Evolutionary conservation across 2,329 filamentous ascomycete genomes (phyloP).

Genomic region (Fusarium gaditjirri): DNA sequence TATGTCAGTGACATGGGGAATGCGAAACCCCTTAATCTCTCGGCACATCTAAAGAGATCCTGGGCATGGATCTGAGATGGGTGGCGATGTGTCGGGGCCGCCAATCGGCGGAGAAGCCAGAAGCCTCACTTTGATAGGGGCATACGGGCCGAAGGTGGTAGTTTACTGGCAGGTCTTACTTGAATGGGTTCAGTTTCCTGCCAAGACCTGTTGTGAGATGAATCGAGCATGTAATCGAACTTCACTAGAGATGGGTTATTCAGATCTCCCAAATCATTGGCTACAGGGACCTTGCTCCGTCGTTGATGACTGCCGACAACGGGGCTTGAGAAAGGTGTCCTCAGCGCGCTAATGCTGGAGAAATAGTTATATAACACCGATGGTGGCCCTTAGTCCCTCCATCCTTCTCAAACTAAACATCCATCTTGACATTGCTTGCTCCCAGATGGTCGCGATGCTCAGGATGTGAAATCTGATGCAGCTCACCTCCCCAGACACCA

Average conservation of each 20-base stretch:
- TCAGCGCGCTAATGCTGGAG: neutral
- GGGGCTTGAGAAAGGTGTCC: neutral
- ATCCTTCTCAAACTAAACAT: neutral
- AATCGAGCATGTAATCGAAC: neutral
- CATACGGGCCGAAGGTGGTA: fast-evolving
- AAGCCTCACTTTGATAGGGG: too few relatives aligned
- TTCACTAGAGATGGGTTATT: neutral
- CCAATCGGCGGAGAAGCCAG: neutral
- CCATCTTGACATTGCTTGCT: fast-evolving
- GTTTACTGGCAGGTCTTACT: neutral
- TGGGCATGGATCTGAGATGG: fast-evolving
- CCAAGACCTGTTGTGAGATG: neutral
- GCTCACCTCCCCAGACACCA: fast-evolving
- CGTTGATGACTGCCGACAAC: neutral
- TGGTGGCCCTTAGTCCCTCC: fast-evolving
- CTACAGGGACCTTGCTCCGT: neutral
- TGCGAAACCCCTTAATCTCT: fast-evolving
- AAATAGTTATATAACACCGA: neutral
- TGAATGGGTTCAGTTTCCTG: fast-evolving
- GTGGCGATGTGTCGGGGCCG: too few relatives aligned
- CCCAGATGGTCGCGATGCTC: neutral
- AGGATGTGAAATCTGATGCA: fast-evolving
- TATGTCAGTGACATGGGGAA: neutral
- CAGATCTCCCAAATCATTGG: neutral
- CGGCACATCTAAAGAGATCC: neutral